A percentile compares a stretch with the other conserved stretches of the same genome.
Conservation (phyloP, 139 green algal species). For the Coelastrella sp. region DNA sequence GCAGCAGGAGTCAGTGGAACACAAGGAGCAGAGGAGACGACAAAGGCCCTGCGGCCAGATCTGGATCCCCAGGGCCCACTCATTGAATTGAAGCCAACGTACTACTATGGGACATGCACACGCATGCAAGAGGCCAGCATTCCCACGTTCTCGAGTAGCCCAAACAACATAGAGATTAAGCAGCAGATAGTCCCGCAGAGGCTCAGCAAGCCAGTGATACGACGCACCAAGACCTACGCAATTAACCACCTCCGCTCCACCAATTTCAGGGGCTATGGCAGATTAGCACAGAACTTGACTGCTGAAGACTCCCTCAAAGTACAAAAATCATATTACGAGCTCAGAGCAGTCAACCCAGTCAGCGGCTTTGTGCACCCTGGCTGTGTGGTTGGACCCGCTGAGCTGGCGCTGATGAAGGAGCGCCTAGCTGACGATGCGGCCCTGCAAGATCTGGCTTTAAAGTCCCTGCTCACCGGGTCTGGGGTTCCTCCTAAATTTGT, state of each 20-base stretch:
- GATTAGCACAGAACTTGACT: not conserved
- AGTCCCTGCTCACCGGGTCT: conserved; percentile 16
- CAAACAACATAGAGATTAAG: not conserved
- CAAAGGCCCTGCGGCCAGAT: not conserved
- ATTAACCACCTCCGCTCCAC: conserved; percentile 10
- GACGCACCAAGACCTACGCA: not conserved
- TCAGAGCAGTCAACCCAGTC: not conserved
- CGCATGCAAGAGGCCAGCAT: not conserved
- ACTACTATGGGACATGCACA: conserved; percentile 5
- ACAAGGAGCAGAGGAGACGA: not conserved
- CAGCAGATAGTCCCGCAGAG: not conserved
- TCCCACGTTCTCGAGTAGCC: not conserved
- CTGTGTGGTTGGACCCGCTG: conserved; percentile 12
- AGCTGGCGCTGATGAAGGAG: conserved; percentile 33
- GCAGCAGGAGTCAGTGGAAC: not conserved
- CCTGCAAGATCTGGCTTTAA: conserved; percentile 10
- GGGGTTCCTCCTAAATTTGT: not conserved
- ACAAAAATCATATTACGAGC: conserved; percentile 7
- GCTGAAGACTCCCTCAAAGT: not conserved
- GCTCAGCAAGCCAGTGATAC: not conserved
- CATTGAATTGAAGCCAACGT: not conserved
- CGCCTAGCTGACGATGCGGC: not conserved
- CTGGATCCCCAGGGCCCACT: not conserved
- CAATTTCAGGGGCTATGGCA: not conserved
- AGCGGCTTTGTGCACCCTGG: conserved; percentile 39